phyloP scores from a whole-genome alignment of 352 stramenopile genomes.

The Blastocystis sp. region DNA sequence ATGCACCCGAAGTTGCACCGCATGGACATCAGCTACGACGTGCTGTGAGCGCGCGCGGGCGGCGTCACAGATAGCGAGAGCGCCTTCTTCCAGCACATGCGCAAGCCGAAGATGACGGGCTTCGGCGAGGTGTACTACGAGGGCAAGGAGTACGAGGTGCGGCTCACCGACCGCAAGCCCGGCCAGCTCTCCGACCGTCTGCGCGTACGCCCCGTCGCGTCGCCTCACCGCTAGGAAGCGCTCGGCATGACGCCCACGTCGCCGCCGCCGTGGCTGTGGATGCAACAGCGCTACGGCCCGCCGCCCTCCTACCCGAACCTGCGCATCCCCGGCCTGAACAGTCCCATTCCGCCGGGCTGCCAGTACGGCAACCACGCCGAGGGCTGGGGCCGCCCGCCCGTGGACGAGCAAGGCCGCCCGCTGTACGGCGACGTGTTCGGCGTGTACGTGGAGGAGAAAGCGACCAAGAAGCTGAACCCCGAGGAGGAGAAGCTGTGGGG shows the following conservation, averaged over 20 bases:
- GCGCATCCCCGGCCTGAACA: slow-evolving; percentile 92
- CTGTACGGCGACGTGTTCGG: slow-evolving; percentile 93
- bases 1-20: slow-evolving; percentile 90
- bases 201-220: slow-evolving; percentile 73
- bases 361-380: slow-evolving; percentile 91
- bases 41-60: not conserved
- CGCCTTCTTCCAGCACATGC: slow-evolving; percentile 97
- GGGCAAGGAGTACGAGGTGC: slow-evolving; percentile 91
- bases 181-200: slow-evolving; percentile 81
- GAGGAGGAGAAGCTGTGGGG: slow-evolving; percentile 35
- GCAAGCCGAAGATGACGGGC: slow-evolving; percentile 86
- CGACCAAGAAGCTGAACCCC: slow-evolving; percentile 2
- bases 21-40: slow-evolving; percentile 95
- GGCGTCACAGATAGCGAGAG: slow-evolving; percentile 76
- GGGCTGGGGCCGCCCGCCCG: slow-evolving; percentile 93
- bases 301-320: slow-evolving; percentile 90
- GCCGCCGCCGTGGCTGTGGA: slow-evolving; percentile 93
- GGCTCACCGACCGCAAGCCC: slow-evolving; percentile 83
- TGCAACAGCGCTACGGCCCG: slow-evolving; percentile 95
- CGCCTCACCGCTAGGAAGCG: slow-evolving; percentile 79
- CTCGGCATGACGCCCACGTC: slow-evolving; percentile 87
- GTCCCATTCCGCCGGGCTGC: slow-evolving; percentile 85
- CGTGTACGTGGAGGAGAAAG: slow-evolving; percentile 28
- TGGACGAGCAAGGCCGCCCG: slow-evolving; percentile 89
- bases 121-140: slow-evolving; percentile 88